phyloP scores from a whole-genome alignment of 345 rosid species.

The Citrus medica region DNA sequence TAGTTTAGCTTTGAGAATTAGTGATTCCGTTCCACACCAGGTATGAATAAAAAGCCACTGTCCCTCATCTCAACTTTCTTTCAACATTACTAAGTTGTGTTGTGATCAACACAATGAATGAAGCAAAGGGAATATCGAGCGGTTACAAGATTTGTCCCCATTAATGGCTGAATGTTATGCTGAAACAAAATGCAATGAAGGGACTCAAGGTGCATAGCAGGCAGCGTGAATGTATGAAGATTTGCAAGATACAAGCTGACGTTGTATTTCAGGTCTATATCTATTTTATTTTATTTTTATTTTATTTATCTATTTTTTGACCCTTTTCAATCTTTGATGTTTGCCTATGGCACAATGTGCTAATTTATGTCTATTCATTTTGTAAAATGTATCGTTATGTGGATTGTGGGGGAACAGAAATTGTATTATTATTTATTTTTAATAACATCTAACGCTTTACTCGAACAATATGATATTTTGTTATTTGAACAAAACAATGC shows the following conservation, averaged over 20 bases:
- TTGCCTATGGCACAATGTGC: no score
- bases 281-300: background rate
- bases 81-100: background rate
- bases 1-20: background rate
- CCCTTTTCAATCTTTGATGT: no score
- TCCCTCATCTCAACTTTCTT: background rate
- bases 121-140: background rate
- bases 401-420: background rate
- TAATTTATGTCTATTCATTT: no score
- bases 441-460: no score
- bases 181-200: background rate
- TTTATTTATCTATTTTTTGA: no score
- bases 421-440: background rate
- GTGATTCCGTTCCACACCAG: background rate
- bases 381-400: background rate
- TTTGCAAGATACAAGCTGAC: background rate
- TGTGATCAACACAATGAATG: background rate
- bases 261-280: background rate
- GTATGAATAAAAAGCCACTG: background rate
- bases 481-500: no score
- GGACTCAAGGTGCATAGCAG: background rate
- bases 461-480: no score
- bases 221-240: constrained; percentile 1
- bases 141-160: background rate
- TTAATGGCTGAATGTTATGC: background rate